Base-by-base conservation (phyloP, 495 filamentous ascomycete genomes). In the Alectoria sarmentosa region DNA sequence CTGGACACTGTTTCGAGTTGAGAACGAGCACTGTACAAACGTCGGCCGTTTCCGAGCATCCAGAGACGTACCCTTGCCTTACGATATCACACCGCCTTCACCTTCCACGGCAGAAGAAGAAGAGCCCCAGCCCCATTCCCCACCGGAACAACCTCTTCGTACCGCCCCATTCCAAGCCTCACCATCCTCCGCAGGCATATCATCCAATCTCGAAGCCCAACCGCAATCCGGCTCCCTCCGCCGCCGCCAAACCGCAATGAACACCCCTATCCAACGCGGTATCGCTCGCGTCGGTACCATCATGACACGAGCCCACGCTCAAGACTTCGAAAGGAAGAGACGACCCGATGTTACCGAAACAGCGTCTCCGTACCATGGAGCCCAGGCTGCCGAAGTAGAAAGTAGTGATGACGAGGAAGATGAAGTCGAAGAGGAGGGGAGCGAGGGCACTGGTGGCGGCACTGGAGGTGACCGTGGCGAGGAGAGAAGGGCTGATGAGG, bases 1-100 rank as follows among this genome's bases (percentile, higher is more conserved):
- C 60, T 98, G 94, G 94, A 84, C 86, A 2, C 76, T 98, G 14
- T 90, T 98, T 70, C 90, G 94, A 36, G 91, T 98, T 46, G 94
- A 98, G 74, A 98, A 98, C 71, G 94, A 98, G 67, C 92, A 97
- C 73, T 94, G 90, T 75, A 85, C 84, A 11, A 96, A 96, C 69
- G 91, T 96, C 26, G 83, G 86, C 38, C 83, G 88, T 65, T 92
- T 92, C 80, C 88, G 92, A 44, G 92, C 92, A 8, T 87, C 83
- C 4, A 78, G 92, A 23, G 91, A 96, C 69, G 79, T 91, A 2
- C 89, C 90, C 0, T 78, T 96, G 1, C 92, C 92, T 0, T 96
- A 95, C 70, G 75, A 83, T 3, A 65, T 92, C n/a, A 73, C 79
- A 41, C 63, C 72, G 3, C 69, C 77, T 56, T 64, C 72, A 21